phyloP scores from a whole-genome alignment of 1,139 yeast genomes.

The Candida sojae region DNA sequence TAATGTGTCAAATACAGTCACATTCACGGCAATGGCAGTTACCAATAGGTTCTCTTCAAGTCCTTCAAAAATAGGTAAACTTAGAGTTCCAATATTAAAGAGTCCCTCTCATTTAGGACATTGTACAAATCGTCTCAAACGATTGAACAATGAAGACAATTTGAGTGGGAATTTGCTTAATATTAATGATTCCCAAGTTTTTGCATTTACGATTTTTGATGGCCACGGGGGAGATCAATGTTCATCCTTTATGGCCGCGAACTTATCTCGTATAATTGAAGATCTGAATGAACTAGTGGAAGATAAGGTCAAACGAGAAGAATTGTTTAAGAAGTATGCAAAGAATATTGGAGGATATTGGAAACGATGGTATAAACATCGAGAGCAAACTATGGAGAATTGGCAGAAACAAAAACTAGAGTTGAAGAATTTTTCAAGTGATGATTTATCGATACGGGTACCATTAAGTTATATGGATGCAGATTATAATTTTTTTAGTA shows the following conservation, averaged over 20 bases:
- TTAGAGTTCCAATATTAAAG: constrained; percentile 57
- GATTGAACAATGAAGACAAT: constrained; percentile 80
- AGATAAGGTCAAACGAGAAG: constrained; percentile 30
- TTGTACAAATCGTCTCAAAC: constrained; percentile 70
- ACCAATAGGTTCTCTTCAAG: constrained; percentile 10
- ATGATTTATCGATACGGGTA: constrained; percentile 61
- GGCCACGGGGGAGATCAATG: constrained; percentile 93
- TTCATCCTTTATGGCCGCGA: constrained; percentile 55
- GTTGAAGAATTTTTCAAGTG: constrained; percentile 24
- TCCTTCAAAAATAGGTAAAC: constrained; percentile 24
- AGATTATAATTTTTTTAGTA: constrained; percentile 48
- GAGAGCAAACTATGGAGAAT: constrained; percentile 43
- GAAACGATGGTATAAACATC: constrained; percentile 69
- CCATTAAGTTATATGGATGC: constrained; percentile 64
- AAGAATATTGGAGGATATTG: constrained; percentile 82
- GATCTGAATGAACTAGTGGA: constrained; percentile 22
- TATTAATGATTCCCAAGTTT: constrained; percentile 26
- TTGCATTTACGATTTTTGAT: constrained; percentile 78
- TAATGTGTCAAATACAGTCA: constrained; percentile 24
- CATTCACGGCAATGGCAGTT: constrained; percentile 30
- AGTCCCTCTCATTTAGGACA: constrained; percentile 85
- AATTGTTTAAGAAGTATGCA: constrained; percentile 51
- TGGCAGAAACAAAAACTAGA: constrained; percentile 26
- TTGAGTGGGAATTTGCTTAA: constrained; percentile 53
- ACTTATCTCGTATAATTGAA: constrained; percentile 62